Base-by-base conservation (phyloP, 2,329 filamentous ascomycete species). In the Penicillium sp. region DNA sequence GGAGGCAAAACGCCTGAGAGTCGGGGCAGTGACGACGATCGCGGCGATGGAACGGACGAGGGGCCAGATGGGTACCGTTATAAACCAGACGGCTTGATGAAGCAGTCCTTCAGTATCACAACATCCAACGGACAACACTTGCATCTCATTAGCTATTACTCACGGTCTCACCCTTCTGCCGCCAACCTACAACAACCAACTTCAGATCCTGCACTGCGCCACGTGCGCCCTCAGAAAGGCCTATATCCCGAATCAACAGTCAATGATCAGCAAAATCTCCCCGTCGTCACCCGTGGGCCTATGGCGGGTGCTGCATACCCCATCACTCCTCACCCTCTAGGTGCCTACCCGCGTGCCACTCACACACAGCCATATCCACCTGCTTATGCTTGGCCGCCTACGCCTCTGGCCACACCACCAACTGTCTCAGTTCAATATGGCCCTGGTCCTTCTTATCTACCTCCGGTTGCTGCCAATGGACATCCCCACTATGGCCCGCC, bases 81-180 rank as follows among this genome's bases (percentile, higher is more conserved):
- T 77, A 99, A 97, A 80, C 90, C 88, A 9, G 94, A 99, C 67
- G 94, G 94, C 0, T 82, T 99, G 4, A 97, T 97, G 91, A 99
- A 99, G 82, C 94, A 99, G 76, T 97, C 94, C 0, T 99, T 97
- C 81, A 97, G 93, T 77, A 97, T 99, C 76, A 97, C 92, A 19
- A 97, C 94, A 1, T 91, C 89, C 1, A 86, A 82, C 35, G 84
- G 91, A 61, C 91, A 97, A 67, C 94, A 97, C 70, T 85, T 99
- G 2, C 94, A 99, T 76, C 83, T 99, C 47, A 99, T 99, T 76
- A 97, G 93, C 66, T 99, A 99, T 77, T 97, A 92, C 74, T 89
- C 91, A 3, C 84, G 92, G 52, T 89, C 90, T 27, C 85, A 90
- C 55, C 84, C 89, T 3, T 84, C 84, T 32, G 82, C 86, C 27